These are phyloP conservation scores for Protea cynaroides DNA, from an alignment of 164 flowering plant genomes.

Conservation along the genomic window DNA sequence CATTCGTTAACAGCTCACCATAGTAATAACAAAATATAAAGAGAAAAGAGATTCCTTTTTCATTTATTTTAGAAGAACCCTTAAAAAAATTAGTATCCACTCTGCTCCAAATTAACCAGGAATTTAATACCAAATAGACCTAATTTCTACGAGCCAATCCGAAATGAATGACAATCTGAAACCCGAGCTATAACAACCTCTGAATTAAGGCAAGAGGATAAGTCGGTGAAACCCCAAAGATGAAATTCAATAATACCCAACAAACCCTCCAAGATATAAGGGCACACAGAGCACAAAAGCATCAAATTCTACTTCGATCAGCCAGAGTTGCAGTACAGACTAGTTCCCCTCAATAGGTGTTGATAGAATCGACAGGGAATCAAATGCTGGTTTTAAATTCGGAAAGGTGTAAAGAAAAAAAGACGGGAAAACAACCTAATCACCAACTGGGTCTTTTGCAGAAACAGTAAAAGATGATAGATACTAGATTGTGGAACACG, in stretches of 20 bases:
- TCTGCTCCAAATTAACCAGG: conserved; percentile 10
- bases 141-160: conserved; percentile 4
- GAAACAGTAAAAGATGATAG: conserved; percentile 24
- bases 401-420: conserved; percentile 10
- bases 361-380: conserved; percentile 29
- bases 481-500: conserved; percentile 20
- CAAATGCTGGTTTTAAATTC: conserved; percentile 40
- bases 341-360: conserved; percentile 23
- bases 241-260: conserved; percentile 25
- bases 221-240: conserved; percentile 12
- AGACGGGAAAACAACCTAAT: conserved; percentile 12
- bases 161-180: not conserved
- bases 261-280: conserved; percentile 17
- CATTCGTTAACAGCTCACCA: conserved; percentile 70
- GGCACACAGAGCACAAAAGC: conserved; percentile 24
- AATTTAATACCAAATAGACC: conserved; percentile 9
- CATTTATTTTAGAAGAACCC: conserved; percentile 16
- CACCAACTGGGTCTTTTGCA: conserved; percentile 42
- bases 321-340: conserved; percentile 13
- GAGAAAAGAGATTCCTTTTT: conserved; percentile 83
- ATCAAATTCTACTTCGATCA: conserved; percentile 40
- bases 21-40: conserved; percentile 19
- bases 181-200: conserved; percentile 6
- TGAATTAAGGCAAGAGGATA: conserved; percentile 1
- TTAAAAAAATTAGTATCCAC: conserved; percentile 7